phyloP scores from a whole-genome alignment of 2,329 filamentous ascomycete species.

The Colletotrichum phormii region DNA sequence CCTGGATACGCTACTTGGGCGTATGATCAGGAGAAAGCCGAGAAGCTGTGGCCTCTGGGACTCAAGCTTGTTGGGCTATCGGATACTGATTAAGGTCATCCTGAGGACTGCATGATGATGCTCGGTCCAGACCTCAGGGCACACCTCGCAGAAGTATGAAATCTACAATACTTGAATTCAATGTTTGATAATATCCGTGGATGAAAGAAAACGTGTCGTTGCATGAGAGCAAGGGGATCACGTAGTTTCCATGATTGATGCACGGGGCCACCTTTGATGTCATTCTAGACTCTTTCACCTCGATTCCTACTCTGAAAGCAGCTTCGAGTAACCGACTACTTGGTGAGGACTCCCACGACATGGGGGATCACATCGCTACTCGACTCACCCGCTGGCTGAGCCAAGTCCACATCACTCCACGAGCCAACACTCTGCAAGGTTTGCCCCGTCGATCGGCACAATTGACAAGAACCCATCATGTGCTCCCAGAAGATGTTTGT shows the following conservation, averaged over 20 bases:
- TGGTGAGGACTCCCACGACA: constrained; percentile 3
- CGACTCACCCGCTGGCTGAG: neutral
- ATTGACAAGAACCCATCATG: constrained; percentile 6
- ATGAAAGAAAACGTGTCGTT: no score
- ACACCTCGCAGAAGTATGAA: no score
- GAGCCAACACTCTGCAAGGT: neutral
- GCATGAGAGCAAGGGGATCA: no score
- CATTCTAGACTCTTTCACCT: no score
- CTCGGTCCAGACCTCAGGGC: no score
- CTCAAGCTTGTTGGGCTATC: constrained; percentile 3
- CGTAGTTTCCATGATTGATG: no score
- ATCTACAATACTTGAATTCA: no score
- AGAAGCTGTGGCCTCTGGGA: neutral
- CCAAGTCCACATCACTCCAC: constrained; percentile 9
- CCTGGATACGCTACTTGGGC: constrained; percentile 39
- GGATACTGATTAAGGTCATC: no score
- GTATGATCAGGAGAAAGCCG: neutral
- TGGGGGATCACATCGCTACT: constrained; percentile 6
- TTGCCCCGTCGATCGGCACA: neutral
- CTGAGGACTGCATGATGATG: no score
- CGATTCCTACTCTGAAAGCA: no score
- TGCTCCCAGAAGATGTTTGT: constrained; percentile 57
- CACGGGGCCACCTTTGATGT: no score
- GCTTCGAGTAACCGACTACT: neutral
- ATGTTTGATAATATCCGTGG: no score